Conservation (phyloP, 768 basidiomycete genomes). For the Leccinum olivaceopallidum region DNA sequence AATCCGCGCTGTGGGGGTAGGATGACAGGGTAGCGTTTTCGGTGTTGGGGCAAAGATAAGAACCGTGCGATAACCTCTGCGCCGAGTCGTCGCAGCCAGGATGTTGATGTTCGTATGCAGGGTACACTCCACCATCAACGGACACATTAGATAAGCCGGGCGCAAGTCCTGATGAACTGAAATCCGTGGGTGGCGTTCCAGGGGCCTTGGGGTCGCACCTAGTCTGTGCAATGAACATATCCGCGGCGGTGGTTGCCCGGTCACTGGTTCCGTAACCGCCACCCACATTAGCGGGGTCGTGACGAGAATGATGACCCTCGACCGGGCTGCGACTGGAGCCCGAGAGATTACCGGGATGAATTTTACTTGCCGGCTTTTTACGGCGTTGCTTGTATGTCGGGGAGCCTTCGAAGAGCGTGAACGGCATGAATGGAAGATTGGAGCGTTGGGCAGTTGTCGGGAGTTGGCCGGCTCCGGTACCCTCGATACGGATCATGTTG, state of each 20-base stretch:
- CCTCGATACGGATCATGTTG: slow-evolving; percentile 30
- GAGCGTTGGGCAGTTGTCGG: slow-evolving; percentile 22
- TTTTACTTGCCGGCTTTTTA: slow-evolving; percentile 60
- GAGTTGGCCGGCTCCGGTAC: slow-evolving; percentile 15
- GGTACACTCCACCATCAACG: slow-evolving; percentile 22
- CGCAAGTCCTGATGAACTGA: slow-evolving; percentile 21
- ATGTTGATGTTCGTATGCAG: slow-evolving; percentile 23
- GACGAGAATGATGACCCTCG: slow-evolving; percentile 21
- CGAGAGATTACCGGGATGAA: slow-evolving; percentile 27
- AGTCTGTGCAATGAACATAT: slow-evolving; percentile 66
- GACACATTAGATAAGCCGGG: slow-evolving; percentile 22
- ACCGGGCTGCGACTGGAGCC: slow-evolving; percentile 28
- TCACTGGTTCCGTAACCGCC: slow-evolving; percentile 33
- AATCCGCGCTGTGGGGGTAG: slow-evolving; percentile 22
- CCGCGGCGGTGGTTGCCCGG: slow-evolving; percentile 52
- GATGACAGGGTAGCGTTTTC: slow-evolving; percentile 18
- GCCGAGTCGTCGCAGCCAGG: slow-evolving; percentile 17
- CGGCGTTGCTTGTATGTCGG: slow-evolving; percentile 88
- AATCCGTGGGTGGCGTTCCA: slow-evolving; percentile 21
- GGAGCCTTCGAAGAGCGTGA: slow-evolving; percentile 81
- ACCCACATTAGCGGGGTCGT: slow-evolving; percentile 15
- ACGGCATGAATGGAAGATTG: slow-evolving; percentile 51
- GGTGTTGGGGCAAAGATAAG: slow-evolving; percentile 16
- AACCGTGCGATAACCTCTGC: slow-evolving; percentile 19
- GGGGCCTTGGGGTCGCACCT: slow-evolving; percentile 47